These are phyloP conservation scores for Lactarius psammicola DNA, from an alignment of 768 basidiomycete genomes.

Conservation along the genomic window DNA sequence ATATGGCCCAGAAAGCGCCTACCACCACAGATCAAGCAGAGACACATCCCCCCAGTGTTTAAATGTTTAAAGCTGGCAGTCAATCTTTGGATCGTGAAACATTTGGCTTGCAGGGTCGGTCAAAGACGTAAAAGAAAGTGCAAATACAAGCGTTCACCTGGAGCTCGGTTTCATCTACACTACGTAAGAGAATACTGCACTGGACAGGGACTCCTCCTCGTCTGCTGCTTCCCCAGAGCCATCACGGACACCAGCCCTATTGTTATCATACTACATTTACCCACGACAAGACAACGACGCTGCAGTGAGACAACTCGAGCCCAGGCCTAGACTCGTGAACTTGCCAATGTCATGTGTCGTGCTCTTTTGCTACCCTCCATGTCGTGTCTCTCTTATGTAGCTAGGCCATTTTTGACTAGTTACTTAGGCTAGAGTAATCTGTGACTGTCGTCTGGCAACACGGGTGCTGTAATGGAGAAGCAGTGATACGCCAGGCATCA, in stretches of 20 bases:
- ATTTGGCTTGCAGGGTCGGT: neutral
- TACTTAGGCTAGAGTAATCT: too few relatives aligned
- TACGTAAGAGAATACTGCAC: neutral
- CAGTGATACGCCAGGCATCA: too few relatives aligned
- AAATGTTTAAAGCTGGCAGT: neutral
- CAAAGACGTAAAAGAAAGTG: neutral
- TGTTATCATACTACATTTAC: neutral
- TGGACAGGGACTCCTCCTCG: neutral
- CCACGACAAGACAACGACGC: too few relatives aligned
- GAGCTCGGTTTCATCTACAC: conserved; percentile 5
- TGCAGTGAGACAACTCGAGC: too few relatives aligned
- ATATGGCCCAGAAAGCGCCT: neutral
- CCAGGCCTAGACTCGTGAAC: too few relatives aligned
- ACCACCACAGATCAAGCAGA: neutral
- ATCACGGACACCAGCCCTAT: neutral
- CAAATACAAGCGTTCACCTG: conserved; percentile 6
- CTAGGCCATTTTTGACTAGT: too few relatives aligned
- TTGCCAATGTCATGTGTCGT: too few relatives aligned
- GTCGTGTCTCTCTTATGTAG: too few relatives aligned
- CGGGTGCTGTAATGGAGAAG: too few relatives aligned
- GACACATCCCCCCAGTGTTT: neutral
- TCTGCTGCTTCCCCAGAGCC: neutral
- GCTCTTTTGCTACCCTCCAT: too few relatives aligned
- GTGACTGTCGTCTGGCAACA: too few relatives aligned
- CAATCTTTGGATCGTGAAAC: neutral